These are phyloP conservation scores for Kingdonia uniflora DNA, from an alignment of 164 flowering plant genomes.

Conservation along the genomic window DNA sequence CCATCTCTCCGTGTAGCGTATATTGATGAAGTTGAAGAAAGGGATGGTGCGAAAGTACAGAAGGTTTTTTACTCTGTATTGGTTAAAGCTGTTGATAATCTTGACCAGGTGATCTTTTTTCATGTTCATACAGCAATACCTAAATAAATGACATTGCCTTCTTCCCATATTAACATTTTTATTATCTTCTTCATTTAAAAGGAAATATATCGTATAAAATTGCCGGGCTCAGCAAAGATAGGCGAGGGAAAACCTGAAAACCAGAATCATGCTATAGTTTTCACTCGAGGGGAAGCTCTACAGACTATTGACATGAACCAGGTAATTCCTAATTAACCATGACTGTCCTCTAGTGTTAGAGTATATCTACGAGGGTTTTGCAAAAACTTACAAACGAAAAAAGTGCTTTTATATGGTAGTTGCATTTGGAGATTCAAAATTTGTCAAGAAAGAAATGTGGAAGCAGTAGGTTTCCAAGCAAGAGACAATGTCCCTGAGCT, in stretches of 20 bases:
- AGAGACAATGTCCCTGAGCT: no score
- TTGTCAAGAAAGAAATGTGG: no score
- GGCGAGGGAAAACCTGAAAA: conserved; percentile 99
- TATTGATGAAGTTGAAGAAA: conserved; percentile 96
- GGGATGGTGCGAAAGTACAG: conserved; percentile 58
- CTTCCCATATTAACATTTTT: neutral
- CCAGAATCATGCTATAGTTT: conserved; percentile 96
- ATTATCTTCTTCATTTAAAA: conserved; percentile 7
- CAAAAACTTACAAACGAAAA: no score
- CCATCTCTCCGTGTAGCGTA: conserved; percentile 97
- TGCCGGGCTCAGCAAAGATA: conserved; percentile 86
- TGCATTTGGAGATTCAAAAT: no score
- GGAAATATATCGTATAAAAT: conserved; percentile 94
- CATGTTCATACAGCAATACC: no score
- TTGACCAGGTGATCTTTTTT: conserved; percentile 69
- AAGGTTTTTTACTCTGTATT: conserved; percentile 90
- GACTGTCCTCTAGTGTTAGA: neutral
- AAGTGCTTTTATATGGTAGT: no score
- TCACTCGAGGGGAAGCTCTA: conserved; percentile 94
- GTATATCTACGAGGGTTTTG: no score
- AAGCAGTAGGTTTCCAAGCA: no score
- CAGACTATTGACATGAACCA: conserved; percentile 99
- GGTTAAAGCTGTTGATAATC: conserved; percentile 86
- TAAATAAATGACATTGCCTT: no score
- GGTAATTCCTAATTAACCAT: conserved; percentile 24